Evolutionary conservation across 176 grass and related monocot species (phyloP), one percentile per base, ranked within the genome.

Genomic region (Coix lacrymajobi): DNA sequence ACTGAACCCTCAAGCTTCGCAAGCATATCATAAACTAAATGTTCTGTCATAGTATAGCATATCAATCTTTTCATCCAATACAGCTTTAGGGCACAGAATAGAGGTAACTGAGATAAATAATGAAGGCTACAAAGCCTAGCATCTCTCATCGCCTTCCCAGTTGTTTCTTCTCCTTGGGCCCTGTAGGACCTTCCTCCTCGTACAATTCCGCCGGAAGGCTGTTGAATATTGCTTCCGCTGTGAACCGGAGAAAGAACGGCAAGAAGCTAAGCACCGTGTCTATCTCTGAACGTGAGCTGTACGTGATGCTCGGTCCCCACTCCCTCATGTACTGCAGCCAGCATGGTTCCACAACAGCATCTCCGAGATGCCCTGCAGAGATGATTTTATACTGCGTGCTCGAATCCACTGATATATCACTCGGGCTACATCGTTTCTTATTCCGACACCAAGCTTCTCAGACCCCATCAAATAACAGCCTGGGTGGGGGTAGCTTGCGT

Each of bases 261-360:
- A 98, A 52, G 76, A 92, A 95, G 36, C 83, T 85, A 26, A 98
- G 75, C 22, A 90, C 85, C 25, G 81, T 92, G 54, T 95, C 95
- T 60, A 98, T 91, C 76, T 98, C 95, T 25, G 90, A 88, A 41
- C 76, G 88, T 6, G 95, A 98, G 66, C 85, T 90, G 34, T 96
- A 98, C 19, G 62, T 92, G 58, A 98, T 24, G 3, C 67, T 70
- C 16, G 96, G 96, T 11, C 96, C 96, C 93, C 96, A 98, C 66
- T 98, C 93, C 79, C 96, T 91, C 96, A 98, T 96, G 90, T 93
- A 98, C 70, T 93, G 96, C 84, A 98, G 83, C 92, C 95, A 97
- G 61, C 49, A 74, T 52, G 96, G 96, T 56, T 98, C 93, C 2
- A 19, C 69, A 32, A 96, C 89, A 54, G 29, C 57, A 69, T 69